A percentile compares a stretch with the other conserved stretches of the same genome.
Evolutionary conservation across 805 yeast species (phyloP).

Genomic region (Tetrapisispora iriomotensis): DNA sequence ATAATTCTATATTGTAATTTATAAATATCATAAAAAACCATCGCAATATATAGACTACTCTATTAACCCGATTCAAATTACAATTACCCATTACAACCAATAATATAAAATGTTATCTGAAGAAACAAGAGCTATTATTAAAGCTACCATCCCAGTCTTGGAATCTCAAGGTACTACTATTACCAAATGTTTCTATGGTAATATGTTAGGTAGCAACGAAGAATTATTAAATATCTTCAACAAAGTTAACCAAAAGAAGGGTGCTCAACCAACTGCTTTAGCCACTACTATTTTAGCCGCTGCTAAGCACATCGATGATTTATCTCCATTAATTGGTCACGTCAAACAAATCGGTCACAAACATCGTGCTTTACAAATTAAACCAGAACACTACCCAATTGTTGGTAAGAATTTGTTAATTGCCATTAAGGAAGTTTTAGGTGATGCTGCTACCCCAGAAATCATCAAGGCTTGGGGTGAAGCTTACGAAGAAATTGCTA

Average conservation of each 20-base stretch:
- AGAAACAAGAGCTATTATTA: slow-evolving; percentile 31
- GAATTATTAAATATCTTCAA: slow-evolving; percentile 55
- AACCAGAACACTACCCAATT: slow-evolving; percentile 55
- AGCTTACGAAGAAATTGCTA: slow-evolving; percentile 58
- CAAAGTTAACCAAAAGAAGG: slow-evolving; percentile 42
- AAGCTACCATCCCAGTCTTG: slow-evolving; percentile 46
- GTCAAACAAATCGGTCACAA: slow-evolving; percentile 54
- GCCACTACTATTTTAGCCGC: slow-evolving; percentile 54
- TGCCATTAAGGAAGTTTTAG: slow-evolving; percentile 46
- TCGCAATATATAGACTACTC: too few relatives aligned
- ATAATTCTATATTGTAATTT: too few relatives aligned
- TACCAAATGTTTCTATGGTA: slow-evolving; percentile 44
- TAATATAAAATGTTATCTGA: slow-evolving; percentile 22
- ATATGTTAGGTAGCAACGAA: slow-evolving; percentile 45
- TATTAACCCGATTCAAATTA: too few relatives aligned
- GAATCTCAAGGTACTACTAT: slow-evolving; percentile 45
- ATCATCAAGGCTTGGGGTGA: slow-evolving; percentile 54
- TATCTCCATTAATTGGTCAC: slow-evolving; percentile 41
- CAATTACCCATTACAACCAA: too few relatives aligned
- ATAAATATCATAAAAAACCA: too few relatives aligned
- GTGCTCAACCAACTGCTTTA: slow-evolving; percentile 52
- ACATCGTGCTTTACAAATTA: slow-evolving; percentile 54
- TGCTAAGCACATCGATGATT: slow-evolving; percentile 52
- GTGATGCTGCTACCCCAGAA: slow-evolving; percentile 49
- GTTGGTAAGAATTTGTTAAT: slow-evolving; percentile 50